Evolutionary conservation across 2,329 filamentous ascomycete species (phyloP).

Genomic region (Calonectria honghensis): DNA sequence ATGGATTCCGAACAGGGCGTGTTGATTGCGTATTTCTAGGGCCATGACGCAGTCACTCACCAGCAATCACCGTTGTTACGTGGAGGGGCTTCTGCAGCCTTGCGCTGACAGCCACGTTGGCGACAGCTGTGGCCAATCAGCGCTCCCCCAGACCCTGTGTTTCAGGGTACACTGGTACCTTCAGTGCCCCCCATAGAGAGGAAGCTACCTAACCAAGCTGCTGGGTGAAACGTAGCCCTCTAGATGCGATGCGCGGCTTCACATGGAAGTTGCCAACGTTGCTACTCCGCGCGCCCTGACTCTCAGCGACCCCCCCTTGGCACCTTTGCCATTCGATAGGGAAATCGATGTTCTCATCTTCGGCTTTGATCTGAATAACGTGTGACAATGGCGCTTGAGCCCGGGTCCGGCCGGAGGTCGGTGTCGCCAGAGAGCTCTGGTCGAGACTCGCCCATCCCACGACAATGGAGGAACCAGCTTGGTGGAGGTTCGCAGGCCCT

Average conservation of each 20-base stretch:
- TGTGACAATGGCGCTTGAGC: slow-evolving; percentile 78
- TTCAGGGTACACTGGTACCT: slow-evolving; percentile 40
- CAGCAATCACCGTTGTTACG: slow-evolving; percentile 34
- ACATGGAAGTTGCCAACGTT: slow-evolving; percentile 43
- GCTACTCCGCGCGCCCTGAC: slow-evolving; percentile 32
- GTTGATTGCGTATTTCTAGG: slow-evolving; percentile 29
- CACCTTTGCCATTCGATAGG: slow-evolving; percentile 38
- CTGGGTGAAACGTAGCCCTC: slow-evolving; percentile 56
- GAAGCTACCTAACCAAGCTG: slow-evolving; percentile 38
- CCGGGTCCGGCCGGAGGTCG: slow-evolving; percentile 73
- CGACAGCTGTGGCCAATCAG: slow-evolving; percentile 51
- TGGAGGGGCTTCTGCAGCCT: slow-evolving; percentile 54
- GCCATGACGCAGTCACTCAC: slow-evolving; percentile 39
- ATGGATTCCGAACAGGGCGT: slow-evolving; percentile 16
- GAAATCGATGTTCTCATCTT: slow-evolving; percentile 50
- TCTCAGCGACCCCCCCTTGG: slow-evolving; percentile 47
- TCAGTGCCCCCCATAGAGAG: slow-evolving; percentile 43
- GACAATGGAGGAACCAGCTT: slow-evolving; percentile 85
- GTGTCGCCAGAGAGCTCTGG: slow-evolving; percentile 89
- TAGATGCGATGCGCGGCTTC: slow-evolving; percentile 48
- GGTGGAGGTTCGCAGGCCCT: slow-evolving; percentile 79
- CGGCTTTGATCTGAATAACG: slow-evolving; percentile 46
- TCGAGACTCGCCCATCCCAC: slow-evolving; percentile 83
- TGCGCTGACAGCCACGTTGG: slow-evolving; percentile 48
- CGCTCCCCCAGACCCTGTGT: slow-evolving; percentile 24